phyloP scores from a whole-genome alignment of 2,329 filamentous ascomycete genomes.

The Botryotinia globosa region DNA sequence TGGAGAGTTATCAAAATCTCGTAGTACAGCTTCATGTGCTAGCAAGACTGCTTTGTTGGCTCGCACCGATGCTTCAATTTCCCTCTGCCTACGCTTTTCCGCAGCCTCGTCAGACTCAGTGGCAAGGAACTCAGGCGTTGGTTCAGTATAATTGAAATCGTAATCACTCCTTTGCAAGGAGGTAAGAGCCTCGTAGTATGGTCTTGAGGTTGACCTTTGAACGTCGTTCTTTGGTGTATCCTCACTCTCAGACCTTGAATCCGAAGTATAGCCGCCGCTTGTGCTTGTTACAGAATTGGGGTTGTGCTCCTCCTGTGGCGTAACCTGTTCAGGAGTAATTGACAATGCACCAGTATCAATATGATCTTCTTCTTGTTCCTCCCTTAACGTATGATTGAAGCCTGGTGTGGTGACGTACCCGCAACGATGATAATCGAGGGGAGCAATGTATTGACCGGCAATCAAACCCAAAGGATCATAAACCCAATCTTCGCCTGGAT shows the following conservation, averaged over 20 bases:
- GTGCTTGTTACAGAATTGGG: neutral
- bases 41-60: neutral
- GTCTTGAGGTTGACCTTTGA: neutral
- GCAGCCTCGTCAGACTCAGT: neutral
- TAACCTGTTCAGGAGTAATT: neutral
- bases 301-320: neutral
- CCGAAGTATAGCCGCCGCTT: slow-evolving; percentile 6
- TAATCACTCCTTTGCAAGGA: neutral
- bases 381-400: neutral
- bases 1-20: neutral
- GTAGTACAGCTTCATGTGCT: neutral
- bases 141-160: neutral
- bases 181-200: neutral
- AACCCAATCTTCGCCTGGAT: neutral
- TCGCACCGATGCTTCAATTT: neutral
- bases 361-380: neutral
- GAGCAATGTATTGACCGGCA: neutral
- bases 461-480: neutral
- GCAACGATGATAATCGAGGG: neutral
- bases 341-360: neutral
- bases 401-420: neutral
- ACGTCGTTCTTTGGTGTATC: neutral
- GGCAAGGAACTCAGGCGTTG: neutral
- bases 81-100: neutral
- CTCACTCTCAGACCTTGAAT: neutral